phyloP scores from a whole-genome alignment of 331 rosid genomes.

The Ulmus americana region DNA sequence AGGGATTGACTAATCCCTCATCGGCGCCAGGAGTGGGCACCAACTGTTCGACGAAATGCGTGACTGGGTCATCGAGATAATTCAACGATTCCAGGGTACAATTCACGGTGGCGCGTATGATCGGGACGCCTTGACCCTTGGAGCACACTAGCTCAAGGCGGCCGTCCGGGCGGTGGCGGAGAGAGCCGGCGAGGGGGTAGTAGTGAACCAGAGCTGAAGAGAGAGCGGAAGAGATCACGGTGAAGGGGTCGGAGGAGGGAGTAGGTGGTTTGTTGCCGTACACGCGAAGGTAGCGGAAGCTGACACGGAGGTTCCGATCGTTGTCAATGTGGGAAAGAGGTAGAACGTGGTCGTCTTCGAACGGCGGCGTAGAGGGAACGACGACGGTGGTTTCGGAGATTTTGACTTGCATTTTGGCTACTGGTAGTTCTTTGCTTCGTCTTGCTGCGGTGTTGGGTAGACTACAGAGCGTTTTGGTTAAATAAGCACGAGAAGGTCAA shows the following conservation, averaged over 20 bases:
- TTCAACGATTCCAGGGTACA: slow-evolving; percentile 49
- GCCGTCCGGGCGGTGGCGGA: slow-evolving; percentile 30
- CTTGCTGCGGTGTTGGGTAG: too few relatives aligned
- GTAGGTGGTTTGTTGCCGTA: slow-evolving; percentile 25
- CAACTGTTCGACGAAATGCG: slow-evolving; percentile 40
- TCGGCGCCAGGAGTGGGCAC: slow-evolving; percentile 52
- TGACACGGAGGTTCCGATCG: slow-evolving; percentile 63
- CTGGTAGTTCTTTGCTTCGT: neutral
- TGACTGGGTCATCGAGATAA: slow-evolving; percentile 48
- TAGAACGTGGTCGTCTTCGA: slow-evolving; percentile 47
- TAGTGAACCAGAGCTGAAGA: slow-evolving; percentile 53
- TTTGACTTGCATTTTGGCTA: slow-evolving; percentile 23
- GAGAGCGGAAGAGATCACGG: slow-evolving; percentile 53
- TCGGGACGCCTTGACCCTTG: slow-evolving; percentile 47
- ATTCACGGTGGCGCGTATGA: slow-evolving; percentile 43
- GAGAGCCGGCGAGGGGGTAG: slow-evolving; percentile 70
- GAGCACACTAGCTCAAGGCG: slow-evolving; percentile 61
- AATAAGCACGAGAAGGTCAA: neutral
- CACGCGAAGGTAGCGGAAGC: slow-evolving; percentile 79
- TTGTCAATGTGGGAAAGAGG: slow-evolving; percentile 73
- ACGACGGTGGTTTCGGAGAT: slow-evolving; percentile 30
- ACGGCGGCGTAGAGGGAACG: slow-evolving; percentile 48
- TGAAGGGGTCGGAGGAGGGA: slow-evolving; percentile 35
- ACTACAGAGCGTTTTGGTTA: neutral
- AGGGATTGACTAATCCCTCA: slow-evolving; percentile 49